Percentiles rank a stretch among this genome's conserved stretches.
phyloP scores from a whole-genome alignment of 352 stramenopile genomes.

The Phytophthora fragariaefolia region DNA sequence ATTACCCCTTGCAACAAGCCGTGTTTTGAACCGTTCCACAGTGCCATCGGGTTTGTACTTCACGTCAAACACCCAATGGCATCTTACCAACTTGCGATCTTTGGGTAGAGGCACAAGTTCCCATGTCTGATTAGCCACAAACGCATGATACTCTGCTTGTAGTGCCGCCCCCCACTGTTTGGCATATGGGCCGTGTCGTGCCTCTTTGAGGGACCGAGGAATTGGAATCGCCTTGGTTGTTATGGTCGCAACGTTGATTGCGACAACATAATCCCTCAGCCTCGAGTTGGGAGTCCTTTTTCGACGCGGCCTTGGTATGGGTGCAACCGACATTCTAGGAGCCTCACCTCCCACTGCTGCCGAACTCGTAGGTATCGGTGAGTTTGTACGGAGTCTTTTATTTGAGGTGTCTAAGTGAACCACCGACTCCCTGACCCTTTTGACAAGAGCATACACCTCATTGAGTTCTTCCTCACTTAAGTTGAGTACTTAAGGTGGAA shows the following conservation, averaged over 20 bases:
- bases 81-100: slow-evolving; percentile 9
- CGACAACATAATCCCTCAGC: too few relatives aligned
- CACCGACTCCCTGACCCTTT: not conserved
- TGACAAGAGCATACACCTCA: not conserved
- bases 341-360: too few relatives aligned
- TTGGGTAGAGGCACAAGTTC: not conserved
- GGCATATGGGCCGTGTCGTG: not conserved
- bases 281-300: too few relatives aligned
- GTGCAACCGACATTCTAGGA: too few relatives aligned
- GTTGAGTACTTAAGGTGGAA: not conserved
- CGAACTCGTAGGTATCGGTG: too few relatives aligned
- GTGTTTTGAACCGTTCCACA: not conserved
- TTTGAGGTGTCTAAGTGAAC: not conserved
- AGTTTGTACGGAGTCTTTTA: too few relatives aligned
- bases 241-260: not conserved
- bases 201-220: not conserved
- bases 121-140: not conserved
- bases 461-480: too few relatives aligned
- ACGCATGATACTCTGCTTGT: not conserved
- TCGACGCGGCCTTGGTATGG: too few relatives aligned
- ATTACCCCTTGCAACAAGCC: not conserved
- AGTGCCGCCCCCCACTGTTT: not conserved
- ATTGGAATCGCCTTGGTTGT: not conserved
- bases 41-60: slow-evolving; percentile 7
- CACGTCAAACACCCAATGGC: slow-evolving; percentile 17